Evolutionary conservation across 345 rosid genomes (phyloP), one percentile per base, ranked within the genome.

Genomic region (Punica granatum): DNA sequence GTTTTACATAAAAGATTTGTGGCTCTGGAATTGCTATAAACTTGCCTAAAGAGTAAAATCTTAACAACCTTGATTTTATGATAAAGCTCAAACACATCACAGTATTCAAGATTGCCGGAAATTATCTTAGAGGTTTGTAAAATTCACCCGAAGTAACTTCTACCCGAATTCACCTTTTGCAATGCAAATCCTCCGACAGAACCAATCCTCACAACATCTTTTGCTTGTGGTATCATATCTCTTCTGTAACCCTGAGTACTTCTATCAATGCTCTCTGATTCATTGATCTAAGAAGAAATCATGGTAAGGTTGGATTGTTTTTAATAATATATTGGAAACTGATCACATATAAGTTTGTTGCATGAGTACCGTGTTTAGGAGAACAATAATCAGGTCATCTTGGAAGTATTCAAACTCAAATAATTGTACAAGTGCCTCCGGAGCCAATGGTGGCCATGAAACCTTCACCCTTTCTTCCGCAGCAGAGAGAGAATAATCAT

Each of bases 391-490:
- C 65, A 94, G 75, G 71, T 82, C 96, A 69, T 91, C 97, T 79
- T 86, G 71, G 51, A 81, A 77, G 82, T 79, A 84, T 76, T 93
- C 91, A 23, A 93, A 85, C 69, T 79, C 28, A 69, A 82, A 85
- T 78, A 69, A 91, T 73, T 91, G 92, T 68, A 89, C 71, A 44
- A 89, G 39, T 21, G 89, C 96, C 80, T 90, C 97, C 83, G 97
- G 83, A 69, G 87, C 72, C 63, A 90, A 77, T 67, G 91, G 64
- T 19, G 96, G 99, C 99, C 99, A 93, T 10, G 95, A 64, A 66
- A 88, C 82, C 91, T 93, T 93, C 91, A 88, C 73, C 88, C 98
- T 93, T 88, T 82, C 86, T 84, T 84, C 84, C 90, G 39, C 53
- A n/a, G n/a, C n/a, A n/a, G 41, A 67, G 26, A 72, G 32, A 48